phyloP scores from a whole-genome alignment of 768 basidiomycete species.

The Podaxis mareebaensis region DNA sequence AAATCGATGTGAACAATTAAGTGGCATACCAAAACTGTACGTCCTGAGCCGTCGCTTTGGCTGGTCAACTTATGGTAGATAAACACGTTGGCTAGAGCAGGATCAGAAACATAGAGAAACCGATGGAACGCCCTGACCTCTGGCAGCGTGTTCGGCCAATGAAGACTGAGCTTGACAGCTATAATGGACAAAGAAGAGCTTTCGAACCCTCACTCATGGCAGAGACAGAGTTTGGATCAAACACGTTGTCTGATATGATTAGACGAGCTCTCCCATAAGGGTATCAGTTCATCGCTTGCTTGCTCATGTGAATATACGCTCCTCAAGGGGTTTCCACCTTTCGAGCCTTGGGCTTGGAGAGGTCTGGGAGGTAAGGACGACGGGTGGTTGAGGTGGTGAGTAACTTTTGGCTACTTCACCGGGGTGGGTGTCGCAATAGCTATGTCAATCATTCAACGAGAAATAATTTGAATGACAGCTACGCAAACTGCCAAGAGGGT shows the following conservation, averaged over 20 bases:
- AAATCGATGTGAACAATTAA: background rate
- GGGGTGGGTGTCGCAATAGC: too few relatives aligned
- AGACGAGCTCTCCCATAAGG: background rate
- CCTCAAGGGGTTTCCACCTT: background rate
- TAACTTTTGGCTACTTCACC: background rate
- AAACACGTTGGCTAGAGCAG: background rate
- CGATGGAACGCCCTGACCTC: background rate
- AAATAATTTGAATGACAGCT: background rate
- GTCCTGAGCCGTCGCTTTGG: background rate
- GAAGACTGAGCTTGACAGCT: background rate
- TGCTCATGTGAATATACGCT: background rate
- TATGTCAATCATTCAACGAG: background rate
- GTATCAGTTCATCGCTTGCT: background rate
- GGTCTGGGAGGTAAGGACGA: background rate
- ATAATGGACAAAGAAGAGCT: conserved; percentile 5
- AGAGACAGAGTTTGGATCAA: conserved; percentile 2
- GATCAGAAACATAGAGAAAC: conserved; percentile 1
- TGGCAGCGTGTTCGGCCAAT: conserved; percentile 1
- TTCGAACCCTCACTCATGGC: conserved; percentile 10
- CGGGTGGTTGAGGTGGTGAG: background rate
- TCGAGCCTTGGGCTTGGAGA: background rate
- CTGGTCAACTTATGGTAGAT: background rate
- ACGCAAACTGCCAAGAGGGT: background rate
- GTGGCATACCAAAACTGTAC: background rate
- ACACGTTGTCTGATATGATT: conserved; percentile 16